Base-by-base conservation (phyloP, 2,329 filamentous ascomycete genomes). In the Sarocladium strictum region DNA sequence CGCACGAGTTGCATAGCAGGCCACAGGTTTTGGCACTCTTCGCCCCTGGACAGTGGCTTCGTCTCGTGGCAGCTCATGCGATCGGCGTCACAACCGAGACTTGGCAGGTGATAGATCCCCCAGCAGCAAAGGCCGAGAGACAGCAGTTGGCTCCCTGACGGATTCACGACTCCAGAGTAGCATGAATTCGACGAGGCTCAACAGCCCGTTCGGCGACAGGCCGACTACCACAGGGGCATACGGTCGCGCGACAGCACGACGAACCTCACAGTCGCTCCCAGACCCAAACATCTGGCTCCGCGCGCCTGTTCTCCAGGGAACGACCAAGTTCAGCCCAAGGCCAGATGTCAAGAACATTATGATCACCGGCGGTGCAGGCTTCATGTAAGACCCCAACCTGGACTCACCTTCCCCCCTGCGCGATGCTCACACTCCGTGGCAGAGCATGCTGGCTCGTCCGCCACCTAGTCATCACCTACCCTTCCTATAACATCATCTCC, bases 371-470 rank as follows among this genome's bases (percentile, higher is more conserved):
- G 89, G 89, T 54, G 89, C 88, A 58, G 89, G 89, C 61, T 94
- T 94, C 76, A 92, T 93, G 87, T 90, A 76, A 69, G 85, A 70
- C 24, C 37, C 14, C 38, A 19, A 35, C 17, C 49, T n/a, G 3
- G 35, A 47, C 37, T 2, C 17, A 17, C 11, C 17, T 27, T 27
- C 3, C 23, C 45, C 32, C 52, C 41, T 15, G 38, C 49, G 33
- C 32, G 26, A 55, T 23, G 7, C 33, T 54, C 64, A 55, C 59
- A 41, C n/a, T n/a, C n/a, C n/a, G n/a, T n/a, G n/a, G 52, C 64
- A 91, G 87, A 69, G 89, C 87, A 53, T 91, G 86, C 67, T 93
- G 89, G 89, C 79, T 93, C 35, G 86, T 90, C 58, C 85, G 89
- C 58, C 89, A 93, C 70, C 76, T 94, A 53, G 83, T 83, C 11